These are phyloP conservation scores for Crithidia thermophila DNA, from an alignment of 208 protist species.

Conservation along the genomic window DNA sequence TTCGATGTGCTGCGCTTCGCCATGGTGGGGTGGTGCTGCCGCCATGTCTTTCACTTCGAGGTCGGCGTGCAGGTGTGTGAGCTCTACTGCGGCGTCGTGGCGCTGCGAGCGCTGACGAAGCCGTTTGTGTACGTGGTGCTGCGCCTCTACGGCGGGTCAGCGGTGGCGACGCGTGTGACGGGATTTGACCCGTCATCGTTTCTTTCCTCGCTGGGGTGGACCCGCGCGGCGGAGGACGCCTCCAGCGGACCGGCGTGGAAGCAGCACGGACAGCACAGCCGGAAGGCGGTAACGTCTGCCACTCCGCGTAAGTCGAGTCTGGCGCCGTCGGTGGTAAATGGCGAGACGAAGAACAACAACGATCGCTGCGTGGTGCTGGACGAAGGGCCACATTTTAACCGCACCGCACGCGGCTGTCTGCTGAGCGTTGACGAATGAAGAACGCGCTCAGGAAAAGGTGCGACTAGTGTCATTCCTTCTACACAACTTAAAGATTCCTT, in stretches of 20 bases:
- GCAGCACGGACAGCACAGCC: slow-evolving; percentile 4
- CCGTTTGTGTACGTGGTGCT: slow-evolving; percentile 13
- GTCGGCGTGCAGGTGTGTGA: slow-evolving; percentile 15
- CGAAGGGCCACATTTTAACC: slow-evolving; percentile 53
- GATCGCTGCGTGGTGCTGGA: slow-evolving; percentile 30
- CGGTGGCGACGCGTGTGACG: slow-evolving; percentile 1
- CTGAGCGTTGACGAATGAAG: slow-evolving; percentile 13
- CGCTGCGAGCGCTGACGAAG: slow-evolving; percentile 10
- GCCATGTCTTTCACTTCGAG: neutral
- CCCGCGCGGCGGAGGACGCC: neutral
- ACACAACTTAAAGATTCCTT: no score
- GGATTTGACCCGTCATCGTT: slow-evolving; percentile 4
- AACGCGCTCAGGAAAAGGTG: neutral
- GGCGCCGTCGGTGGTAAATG: neutral
- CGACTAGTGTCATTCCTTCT: no score
- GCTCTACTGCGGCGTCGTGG: slow-evolving; percentile 21
- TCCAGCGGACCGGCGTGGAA: slow-evolving; percentile 17
- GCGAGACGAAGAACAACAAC: slow-evolving; percentile 19
- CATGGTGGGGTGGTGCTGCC: neutral
- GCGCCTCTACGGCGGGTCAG: neutral
- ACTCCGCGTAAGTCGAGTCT: slow-evolving; percentile 10
- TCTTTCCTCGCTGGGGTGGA: neutral
- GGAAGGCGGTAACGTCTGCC: slow-evolving; percentile 14
- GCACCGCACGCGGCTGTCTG: slow-evolving; percentile 38
- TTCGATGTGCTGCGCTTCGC: slow-evolving; percentile 18